A percentile compares a stretch with the other conserved stretches of the same genome.
These are phyloP conservation scores for Salinomyces thailandicus DNA, from an alignment of 2,329 filamentous ascomycete genomes.

Conservation along the genomic window DNA sequence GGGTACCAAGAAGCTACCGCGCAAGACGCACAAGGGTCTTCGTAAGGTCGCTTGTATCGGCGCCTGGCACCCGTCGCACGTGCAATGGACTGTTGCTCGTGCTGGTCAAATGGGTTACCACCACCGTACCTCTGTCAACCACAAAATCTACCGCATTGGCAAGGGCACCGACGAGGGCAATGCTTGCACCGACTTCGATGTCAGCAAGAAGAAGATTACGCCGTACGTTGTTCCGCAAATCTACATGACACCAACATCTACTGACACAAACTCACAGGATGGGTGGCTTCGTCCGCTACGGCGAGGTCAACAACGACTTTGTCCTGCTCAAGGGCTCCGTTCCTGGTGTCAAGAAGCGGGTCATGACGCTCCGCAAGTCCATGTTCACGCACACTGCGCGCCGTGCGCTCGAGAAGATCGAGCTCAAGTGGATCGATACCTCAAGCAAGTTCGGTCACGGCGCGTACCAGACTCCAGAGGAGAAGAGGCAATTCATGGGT, in stretches of 20 bases:
- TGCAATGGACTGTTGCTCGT: constrained; percentile 99
- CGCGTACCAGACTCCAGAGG: constrained; percentile 94
- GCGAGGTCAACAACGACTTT: constrained; percentile 99
- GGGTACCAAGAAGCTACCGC: constrained; percentile 99
- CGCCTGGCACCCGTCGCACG: constrained; percentile 99
- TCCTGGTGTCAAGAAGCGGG: constrained; percentile 97
- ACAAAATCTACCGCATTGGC: constrained; percentile 99
- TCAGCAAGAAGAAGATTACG: constrained; percentile 99
- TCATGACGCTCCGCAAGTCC: constrained; percentile 97
- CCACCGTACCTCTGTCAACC: constrained; percentile 99
- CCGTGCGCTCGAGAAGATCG: constrained; percentile 95
- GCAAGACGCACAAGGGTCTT: constrained; percentile 99
- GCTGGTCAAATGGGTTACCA: constrained; percentile 99
- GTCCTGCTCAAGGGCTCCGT: constrained; percentile 95
- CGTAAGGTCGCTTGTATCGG: constrained; percentile 99
- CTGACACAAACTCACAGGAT: constrained; percentile 51
- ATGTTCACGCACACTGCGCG: constrained; percentile 96
- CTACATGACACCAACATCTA: constrained; percentile 1
- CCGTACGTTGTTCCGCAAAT: constrained; percentile 93
- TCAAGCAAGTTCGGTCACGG: constrained; percentile 99
- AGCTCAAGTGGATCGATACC: constrained; percentile 99
- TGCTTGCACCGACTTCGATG: constrained; percentile 87
- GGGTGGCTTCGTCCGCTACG: constrained; percentile 98
- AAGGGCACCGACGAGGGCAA: constrained; percentile 85
- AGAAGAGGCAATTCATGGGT: constrained; percentile 97